Base-by-base conservation (phyloP, 495 filamentous ascomycete species). In the Hapsidospora chrysogenum region DNA sequence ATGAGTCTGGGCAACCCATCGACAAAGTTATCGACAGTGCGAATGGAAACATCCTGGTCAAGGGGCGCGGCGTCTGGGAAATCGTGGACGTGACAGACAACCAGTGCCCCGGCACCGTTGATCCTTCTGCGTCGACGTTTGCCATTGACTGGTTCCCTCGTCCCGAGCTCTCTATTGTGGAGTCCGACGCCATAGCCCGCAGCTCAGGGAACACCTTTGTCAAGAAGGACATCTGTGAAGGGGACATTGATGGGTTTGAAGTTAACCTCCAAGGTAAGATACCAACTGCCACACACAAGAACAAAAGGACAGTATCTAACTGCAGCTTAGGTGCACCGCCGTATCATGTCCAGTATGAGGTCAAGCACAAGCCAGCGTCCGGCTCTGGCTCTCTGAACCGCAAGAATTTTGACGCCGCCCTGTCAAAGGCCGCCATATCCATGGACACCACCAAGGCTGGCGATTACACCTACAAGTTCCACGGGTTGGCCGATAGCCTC, bases 191-290 rank as follows among this genome's bases (percentile, higher is more conserved):
- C 18, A 57, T 85, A 9, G 56, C 47, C 14, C 30, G 50, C 46
- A 54, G 43, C 17, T 49, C 53, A 35, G 64, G 51, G 35, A 56
- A 56, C 25, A 64, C 57, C 37, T 84, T 62, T 47, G 48, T 73
- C 39, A 81, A 87, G 51, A 65, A 70, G n/a, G 74, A 80, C 41
- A 74, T 97, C 34, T 97, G 89, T 45, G 84, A 97, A 56, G 87
- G 89, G 13, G 87, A 95, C 33, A 78, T 87, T 41, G 87, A 94
- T 47, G 70, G 74, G 17, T 70, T 93, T 33, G 86, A 94, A 44
- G 56, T 96, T 32, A 58, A 66, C 15, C 66, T 97, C 40, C 66
- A 66, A 41, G 86, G 86, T 64, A 75, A 64, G 55, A 33, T 29
- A 20, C 21, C 20, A 29, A 9, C 17, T 17, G 9, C 0, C 9